Percentiles rank a stretch among this genome's conserved stretches.
These are phyloP conservation scores for Davidsoniella eucalypti DNA, from an alignment of 2,329 filamentous ascomycete genomes.

Conservation along the genomic window DNA sequence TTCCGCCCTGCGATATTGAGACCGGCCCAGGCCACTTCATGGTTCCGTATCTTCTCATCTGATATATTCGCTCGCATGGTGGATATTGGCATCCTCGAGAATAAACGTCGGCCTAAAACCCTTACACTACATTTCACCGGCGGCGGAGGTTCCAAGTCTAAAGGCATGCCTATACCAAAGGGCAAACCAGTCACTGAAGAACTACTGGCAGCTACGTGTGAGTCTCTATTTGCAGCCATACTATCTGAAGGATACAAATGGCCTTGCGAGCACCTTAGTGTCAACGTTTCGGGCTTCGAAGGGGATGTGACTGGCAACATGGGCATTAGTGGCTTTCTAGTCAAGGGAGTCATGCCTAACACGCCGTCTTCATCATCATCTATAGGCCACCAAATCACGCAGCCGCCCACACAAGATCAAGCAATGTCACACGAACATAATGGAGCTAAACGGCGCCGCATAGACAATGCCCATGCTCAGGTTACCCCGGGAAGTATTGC, in stretches of 20 bases:
- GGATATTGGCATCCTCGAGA: conserved; percentile 78
- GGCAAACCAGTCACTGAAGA: conserved; percentile 58
- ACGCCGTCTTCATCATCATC: neutral
- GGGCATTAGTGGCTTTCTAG: conserved; percentile 73
- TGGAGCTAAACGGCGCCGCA: conserved; percentile 2
- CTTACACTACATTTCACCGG: conserved; percentile 74
- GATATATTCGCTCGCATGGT: conserved; percentile 83
- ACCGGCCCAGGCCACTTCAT: conserved; percentile 61
- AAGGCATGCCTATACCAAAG: conserved; percentile 58
- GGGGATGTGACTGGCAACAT: conserved; percentile 70
- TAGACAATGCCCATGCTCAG: neutral
- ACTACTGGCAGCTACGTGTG: conserved; percentile 5
- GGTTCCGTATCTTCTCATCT: conserved; percentile 79
- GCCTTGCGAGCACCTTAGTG: conserved; percentile 80
- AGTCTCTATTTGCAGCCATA: conserved; percentile 47
- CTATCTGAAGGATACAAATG: conserved; percentile 58
- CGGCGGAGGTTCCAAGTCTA: conserved; percentile 55
- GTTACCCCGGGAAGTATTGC: neutral
- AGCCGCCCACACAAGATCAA: neutral
- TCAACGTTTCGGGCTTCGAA: conserved; percentile 85
- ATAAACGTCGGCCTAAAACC: conserved; percentile 70
- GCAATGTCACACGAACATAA: neutral
- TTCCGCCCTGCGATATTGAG: conserved; percentile 73
- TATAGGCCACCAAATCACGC: neutral
- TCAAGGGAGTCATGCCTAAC: conserved; percentile 33